A percentile compares a stretch with the other conserved stretches of the same genome.
phyloP scores from a whole-genome alignment of 108 stramenopile species.

The Fragilaria crotonensis region DNA sequence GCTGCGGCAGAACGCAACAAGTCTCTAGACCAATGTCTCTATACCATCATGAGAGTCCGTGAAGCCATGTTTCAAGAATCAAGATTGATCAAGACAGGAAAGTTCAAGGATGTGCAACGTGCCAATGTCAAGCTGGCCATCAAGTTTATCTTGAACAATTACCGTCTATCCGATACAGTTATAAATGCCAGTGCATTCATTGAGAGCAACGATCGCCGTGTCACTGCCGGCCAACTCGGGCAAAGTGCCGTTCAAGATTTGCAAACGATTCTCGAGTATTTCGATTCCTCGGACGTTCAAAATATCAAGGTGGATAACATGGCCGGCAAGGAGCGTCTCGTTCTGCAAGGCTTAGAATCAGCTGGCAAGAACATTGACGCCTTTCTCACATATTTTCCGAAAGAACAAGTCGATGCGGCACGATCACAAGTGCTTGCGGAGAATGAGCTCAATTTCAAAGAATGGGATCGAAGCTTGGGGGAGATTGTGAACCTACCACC shows the following conservation, averaged over 20 bases:
- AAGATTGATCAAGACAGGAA: slow-evolving; percentile 70
- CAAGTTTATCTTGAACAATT: slow-evolving; percentile 81
- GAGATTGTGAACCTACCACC: slow-evolving; percentile 54
- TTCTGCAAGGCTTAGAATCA: slow-evolving; percentile 57
- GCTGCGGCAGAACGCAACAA: too few species aligned
- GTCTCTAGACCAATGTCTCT: slow-evolving; percentile 23
- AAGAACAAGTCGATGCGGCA: slow-evolving; percentile 40
- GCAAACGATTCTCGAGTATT: slow-evolving; percentile 82
- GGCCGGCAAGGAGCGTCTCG: slow-evolving; percentile 68
- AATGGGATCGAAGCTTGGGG: slow-evolving; percentile 72
- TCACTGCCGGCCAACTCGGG: slow-evolving; percentile 51
- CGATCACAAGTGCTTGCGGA: slow-evolving; percentile 50
- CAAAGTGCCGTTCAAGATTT: slow-evolving; percentile 66
- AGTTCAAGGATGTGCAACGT: slow-evolving; percentile 85
- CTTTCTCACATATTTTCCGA: slow-evolving; percentile 63
- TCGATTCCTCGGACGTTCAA: slow-evolving; percentile 74
- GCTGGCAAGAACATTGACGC: slow-evolving; percentile 60
- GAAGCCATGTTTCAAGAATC: slow-evolving; percentile 83
- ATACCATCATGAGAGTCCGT: slow-evolving; percentile 63
- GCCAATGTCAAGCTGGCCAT: slow-evolving; percentile 86
- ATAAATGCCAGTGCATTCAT: slow-evolving; percentile 60
- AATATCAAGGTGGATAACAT: slow-evolving; percentile 63
- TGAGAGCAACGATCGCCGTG: slow-evolving; percentile 22
- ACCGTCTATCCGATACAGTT: slow-evolving; percentile 60
- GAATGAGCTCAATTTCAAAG: slow-evolving; percentile 72